Conservation (phyloP, 208 protist species). For the Crithidia bombi region DNA sequence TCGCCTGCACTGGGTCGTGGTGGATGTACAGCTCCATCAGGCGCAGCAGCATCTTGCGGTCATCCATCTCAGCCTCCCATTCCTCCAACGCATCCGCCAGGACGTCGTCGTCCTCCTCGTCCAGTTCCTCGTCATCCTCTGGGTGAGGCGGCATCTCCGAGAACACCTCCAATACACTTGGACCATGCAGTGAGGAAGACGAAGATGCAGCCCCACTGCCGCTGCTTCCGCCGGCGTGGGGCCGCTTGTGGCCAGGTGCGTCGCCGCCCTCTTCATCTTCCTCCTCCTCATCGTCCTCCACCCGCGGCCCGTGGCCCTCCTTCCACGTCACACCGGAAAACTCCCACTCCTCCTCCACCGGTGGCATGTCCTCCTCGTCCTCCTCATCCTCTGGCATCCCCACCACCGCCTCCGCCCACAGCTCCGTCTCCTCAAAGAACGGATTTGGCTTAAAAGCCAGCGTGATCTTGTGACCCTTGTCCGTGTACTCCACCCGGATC, state of each 20-base stretch:
- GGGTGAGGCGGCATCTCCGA: conserved; percentile 72
- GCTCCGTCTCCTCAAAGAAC: conserved; percentile 79
- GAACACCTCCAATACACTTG: conserved; percentile 82
- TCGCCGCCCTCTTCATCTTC: conserved; percentile 23
- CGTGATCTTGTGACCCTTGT: conserved; percentile 47
- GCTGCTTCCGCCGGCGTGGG: conserved; percentile 22
- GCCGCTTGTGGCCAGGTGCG: conserved; percentile 35
- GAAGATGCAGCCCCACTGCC: neutral
- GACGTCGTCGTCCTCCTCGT: conserved; percentile 55
- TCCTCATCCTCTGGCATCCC: conserved; percentile 27
- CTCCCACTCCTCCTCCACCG: conserved; percentile 38
- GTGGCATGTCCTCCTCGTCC: conserved; percentile 25
- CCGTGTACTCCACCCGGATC: conserved; percentile 48
- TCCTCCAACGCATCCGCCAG: conserved; percentile 56
- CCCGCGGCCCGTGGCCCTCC: conserved; percentile 60
- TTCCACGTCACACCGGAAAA: conserved; percentile 87
- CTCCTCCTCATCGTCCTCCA: conserved; percentile 32
- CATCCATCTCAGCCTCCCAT: conserved; percentile 79
- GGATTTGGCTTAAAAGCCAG: conserved; percentile 67
- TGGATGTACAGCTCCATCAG: conserved; percentile 46
- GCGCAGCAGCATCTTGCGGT: conserved; percentile 66
- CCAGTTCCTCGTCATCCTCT: conserved; percentile 57
- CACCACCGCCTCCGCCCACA: conserved; percentile 61
- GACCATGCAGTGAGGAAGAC: conserved; percentile 39
- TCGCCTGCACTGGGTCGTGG: conserved; percentile 31